phyloP scores from a whole-genome alignment of 352 stramenopile species.

The Pythium insidiosum region DNA sequence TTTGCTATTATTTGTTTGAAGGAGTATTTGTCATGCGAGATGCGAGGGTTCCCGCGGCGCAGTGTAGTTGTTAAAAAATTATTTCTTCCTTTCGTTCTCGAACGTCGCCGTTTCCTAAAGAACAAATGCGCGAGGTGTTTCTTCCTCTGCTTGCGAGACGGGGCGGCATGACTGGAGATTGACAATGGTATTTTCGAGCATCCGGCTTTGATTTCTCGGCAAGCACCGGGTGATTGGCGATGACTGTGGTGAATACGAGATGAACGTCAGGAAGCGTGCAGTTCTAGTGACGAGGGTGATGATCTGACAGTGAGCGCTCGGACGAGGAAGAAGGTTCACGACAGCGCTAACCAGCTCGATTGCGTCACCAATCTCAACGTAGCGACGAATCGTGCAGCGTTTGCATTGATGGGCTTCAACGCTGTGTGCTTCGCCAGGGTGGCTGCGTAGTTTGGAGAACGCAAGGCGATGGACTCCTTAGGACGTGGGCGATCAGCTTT shows the following conservation, averaged over 20 bases:
- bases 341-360: conserved; percentile 2
- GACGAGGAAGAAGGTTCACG: conserved; percentile 11
- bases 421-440: conserved; percentile 3
- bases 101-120: too few species aligned
- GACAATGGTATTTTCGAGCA: too few species aligned
- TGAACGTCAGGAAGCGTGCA: conserved; percentile 4
- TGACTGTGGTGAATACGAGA: conserved; percentile 4
- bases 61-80: too few species aligned
- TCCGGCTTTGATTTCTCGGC: too few species aligned
- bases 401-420: conserved; percentile 1
- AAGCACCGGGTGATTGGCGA: conserved; percentile 6
- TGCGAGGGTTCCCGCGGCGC: too few species aligned
- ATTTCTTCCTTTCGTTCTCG: too few species aligned
- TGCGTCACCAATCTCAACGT: conserved; percentile 10
- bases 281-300: not conserved
- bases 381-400: conserved; percentile 9
- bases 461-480: conserved; percentile 5
- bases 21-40: too few species aligned
- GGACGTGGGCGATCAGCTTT: conserved; percentile 2
- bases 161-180: too few species aligned
- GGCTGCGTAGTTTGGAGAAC: not conserved
- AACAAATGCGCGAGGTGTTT: too few species aligned
- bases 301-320: conserved; percentile 6
- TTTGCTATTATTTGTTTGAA: too few species aligned
- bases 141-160: too few species aligned